Percentiles rank a stretch among this genome's conserved stretches.
Evolutionary conservation across 2,329 filamentous ascomycete genomes (phyloP).

Genomic region (Cladobotryum mycophilum): DNA sequence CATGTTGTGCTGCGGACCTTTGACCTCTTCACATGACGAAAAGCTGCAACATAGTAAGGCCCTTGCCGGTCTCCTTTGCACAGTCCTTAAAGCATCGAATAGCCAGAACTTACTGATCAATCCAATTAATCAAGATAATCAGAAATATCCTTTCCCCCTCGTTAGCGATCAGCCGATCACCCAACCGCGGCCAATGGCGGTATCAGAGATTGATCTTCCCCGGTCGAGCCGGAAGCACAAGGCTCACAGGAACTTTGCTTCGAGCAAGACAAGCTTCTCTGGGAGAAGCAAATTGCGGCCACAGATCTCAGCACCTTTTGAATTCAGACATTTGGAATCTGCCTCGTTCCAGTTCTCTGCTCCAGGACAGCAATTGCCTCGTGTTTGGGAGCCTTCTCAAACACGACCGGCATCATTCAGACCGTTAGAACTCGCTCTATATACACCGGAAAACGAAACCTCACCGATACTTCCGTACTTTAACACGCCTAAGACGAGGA

Average conservation of each 20-base stretch:
- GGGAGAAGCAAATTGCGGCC: constrained; percentile 42
- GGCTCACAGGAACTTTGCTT: constrained; percentile 20
- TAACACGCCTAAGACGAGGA: constrained; percentile 32
- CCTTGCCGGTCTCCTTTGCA: constrained; percentile 5
- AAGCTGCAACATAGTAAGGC: constrained; percentile 35
- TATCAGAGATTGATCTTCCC: constrained; percentile 15
- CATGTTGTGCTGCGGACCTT: constrained; percentile 39
- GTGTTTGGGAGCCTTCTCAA: constrained; percentile 13
- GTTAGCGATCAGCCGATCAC: constrained; percentile 24
- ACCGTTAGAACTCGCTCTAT: constrained; percentile 53
- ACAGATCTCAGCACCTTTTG: constrained; percentile 51
- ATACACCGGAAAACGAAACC: constrained; percentile 34
- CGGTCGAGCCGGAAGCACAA: constrained; percentile 16
- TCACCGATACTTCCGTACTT: constrained; percentile 53
- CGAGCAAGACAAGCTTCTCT: constrained; percentile 37
- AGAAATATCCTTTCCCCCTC: constrained; percentile 21
- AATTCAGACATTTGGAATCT: constrained; percentile 54
- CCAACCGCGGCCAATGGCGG: constrained; percentile 23
- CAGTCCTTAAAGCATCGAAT: constrained; percentile 23
- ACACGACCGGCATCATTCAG: constrained; percentile 38
- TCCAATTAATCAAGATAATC: constrained; percentile 27
- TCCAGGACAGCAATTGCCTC: constrained; percentile 3
- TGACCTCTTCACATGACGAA: constrained; percentile 33
- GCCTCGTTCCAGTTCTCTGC: constrained; percentile 35
- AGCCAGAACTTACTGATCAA: constrained; percentile 19